Evolutionary conservation across 2,329 filamentous ascomycete genomes (phyloP), one percentile per base, ranked within the genome.

Genomic region (Apiospora arundinis): DNA sequence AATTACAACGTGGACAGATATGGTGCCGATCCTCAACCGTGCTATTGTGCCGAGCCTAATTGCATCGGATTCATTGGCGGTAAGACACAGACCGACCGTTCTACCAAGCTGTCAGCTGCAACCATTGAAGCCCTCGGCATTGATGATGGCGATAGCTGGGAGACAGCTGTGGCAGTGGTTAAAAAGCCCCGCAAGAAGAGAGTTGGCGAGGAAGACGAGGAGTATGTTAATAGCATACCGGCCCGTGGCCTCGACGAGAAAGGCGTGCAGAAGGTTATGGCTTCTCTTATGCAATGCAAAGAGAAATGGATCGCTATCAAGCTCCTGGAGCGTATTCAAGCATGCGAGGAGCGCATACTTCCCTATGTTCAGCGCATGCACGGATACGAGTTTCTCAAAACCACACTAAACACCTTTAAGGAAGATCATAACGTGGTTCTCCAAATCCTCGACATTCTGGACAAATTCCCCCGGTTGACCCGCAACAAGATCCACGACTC

Each of bases 1-100:
- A 98, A 99, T 85, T 99, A 99, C 89, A 99, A 99, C 78, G 96
- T 99, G 75, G 96, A 99, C 82, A 92, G 96, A 75, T 99, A 99
- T 80, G 96, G 96, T 74, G 95, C 96, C 60, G 95, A 99, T 77
- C 95, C 96, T 60, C 95, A 98, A 82, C 95, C 94, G 40, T 99
- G 96, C 83, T 98, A 98, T 82, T 99, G 96, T 81, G 95, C 91
- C 73, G 96, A 99, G 82, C 87, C 91, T 23, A 98, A 98, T 79
- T 99, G 96, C 82, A 94, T 95, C 25, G 96, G 96, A 70, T 98
- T 94, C 82, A 98, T 99, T 75, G 96, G 96, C 75, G 96, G 96
- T 79, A 97, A 97, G 85, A 98, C 96, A 1, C 96, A 99, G 83
- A 98, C 96, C 2, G 95, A 97, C 81, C 93, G 94, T 75, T 95